Conservation (phyloP, 2,329 filamentous ascomycete genomes). For the Cadophora sp. region DNA sequence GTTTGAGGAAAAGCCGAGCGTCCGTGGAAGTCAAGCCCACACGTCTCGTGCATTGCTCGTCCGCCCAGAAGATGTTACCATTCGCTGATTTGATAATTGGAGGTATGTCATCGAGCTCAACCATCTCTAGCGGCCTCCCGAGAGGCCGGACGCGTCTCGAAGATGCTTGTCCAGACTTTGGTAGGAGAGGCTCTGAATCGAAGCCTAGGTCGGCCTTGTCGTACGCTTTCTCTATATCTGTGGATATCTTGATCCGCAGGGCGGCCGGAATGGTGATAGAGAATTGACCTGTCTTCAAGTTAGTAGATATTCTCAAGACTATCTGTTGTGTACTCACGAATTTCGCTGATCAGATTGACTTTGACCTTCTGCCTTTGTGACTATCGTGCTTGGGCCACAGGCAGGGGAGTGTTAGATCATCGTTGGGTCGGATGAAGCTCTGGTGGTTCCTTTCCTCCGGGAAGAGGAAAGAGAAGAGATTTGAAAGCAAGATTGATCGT, state of each 20-base stretch:
- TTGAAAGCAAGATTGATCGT: background rate
- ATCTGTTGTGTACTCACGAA: no score
- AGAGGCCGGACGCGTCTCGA: slow-evolving; percentile 16
- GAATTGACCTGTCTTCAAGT: background rate
- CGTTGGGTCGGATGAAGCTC: background rate
- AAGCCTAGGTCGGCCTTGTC: slow-evolving; percentile 20
- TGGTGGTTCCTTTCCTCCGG: background rate
- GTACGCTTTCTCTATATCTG: slow-evolving; percentile 27
- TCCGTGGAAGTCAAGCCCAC: slow-evolving; percentile 36
- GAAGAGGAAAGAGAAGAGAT: background rate
- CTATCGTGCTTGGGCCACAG: background rate
- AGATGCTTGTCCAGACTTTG: slow-evolving; percentile 22
- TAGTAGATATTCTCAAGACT: background rate
- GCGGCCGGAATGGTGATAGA: no score
- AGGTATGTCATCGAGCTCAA: slow-evolving; percentile 35
- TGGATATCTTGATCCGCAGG: background rate
- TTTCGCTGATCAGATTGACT: no score
- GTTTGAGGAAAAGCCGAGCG: slow-evolving; percentile 33
- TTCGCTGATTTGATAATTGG: slow-evolving; percentile 37
- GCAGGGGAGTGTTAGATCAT: background rate
- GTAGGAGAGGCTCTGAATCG: slow-evolving; percentile 29
- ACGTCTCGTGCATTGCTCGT: slow-evolving; percentile 35
- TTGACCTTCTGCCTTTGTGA: no score
- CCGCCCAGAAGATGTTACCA: slow-evolving; percentile 39
- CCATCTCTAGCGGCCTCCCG: slow-evolving; percentile 22